Evolutionary conservation across 495 filamentous ascomycete species (phyloP).

Genomic region (Glonium stellatum): DNA sequence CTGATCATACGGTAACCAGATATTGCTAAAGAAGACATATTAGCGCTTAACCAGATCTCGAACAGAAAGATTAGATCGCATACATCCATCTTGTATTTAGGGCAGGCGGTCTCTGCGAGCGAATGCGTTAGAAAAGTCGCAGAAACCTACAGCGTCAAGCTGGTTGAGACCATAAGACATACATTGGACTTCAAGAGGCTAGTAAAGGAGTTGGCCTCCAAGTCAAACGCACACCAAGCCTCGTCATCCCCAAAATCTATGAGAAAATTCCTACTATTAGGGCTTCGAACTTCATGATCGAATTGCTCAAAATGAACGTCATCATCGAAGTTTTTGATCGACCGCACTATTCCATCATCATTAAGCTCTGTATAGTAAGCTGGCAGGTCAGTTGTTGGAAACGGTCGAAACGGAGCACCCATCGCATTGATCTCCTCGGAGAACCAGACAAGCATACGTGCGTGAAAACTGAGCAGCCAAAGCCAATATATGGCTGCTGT

Average conservation of each 20-base stretch:
- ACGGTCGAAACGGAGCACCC: conserved; percentile 8
- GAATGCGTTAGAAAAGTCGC: neutral
- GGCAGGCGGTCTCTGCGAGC: conserved; percentile 19
- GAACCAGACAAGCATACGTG: no score
- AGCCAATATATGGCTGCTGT: neutral
- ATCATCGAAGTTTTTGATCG: conserved; percentile 20
- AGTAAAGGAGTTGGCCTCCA: conserved; percentile 42
- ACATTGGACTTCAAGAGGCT: conserved; percentile 25
- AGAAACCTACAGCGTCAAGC: neutral
- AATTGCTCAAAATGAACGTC: conserved; percentile 22
- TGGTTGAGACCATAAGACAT: neutral
- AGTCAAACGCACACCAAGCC: conserved; percentile 56
- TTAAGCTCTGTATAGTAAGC: conserved; percentile 19
- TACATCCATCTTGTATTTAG: conserved; percentile 54
- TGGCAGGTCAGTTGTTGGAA: conserved; percentile 11
- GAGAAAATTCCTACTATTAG: conserved; percentile 46
- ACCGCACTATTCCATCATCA: conserved; percentile 15
- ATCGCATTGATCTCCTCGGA: neutral
- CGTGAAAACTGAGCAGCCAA: neutral
- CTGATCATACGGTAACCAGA: conserved; percentile 65
- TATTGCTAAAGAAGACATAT: conserved; percentile 36
- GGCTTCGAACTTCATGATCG: conserved; percentile 19
- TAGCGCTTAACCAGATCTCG: no score
- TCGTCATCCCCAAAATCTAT: conserved; percentile 62
- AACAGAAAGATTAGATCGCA: no score